Base-by-base conservation (phyloP, 1,284 basidiomycete species). In the Ceratobasidium sp. region DNA sequence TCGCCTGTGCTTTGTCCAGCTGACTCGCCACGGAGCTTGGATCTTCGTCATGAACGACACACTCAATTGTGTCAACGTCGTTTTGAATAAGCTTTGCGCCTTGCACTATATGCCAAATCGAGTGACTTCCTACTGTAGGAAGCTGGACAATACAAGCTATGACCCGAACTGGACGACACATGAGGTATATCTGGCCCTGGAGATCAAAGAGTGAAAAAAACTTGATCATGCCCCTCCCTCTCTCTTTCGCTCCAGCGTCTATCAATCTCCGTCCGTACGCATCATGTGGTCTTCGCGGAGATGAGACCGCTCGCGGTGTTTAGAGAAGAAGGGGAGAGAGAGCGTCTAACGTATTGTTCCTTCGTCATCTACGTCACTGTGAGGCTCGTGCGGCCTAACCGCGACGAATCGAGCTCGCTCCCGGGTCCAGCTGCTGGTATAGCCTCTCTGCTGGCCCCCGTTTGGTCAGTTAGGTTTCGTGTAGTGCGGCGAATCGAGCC, bases 321-420 rank as follows among this genome's bases (percentile, higher is more conserved):
- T n/a, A n/a, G n/a, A n/a, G n/a, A n/a, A n/a, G n/a, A n/a, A n/a
- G n/a, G n/a, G n/a, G n/a, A n/a, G n/a, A n/a, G 48, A 20, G 48
- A 20, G 48, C 48, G 48, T 15, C 13, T 52, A 15, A 12, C 44
- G 9, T 46, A 46, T 52, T 52, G 50, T 52, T 46, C 20, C 6
- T 52, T 50, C n/a, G 48, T n/a, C 50, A 52, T n/a, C 50, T 48
- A 33, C 57, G 57, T 59, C 57, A 59, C 28, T 33, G 13, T 3
- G 20, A n/a, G 7, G 3, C 50, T n/a, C 50, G 50, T n/a, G 1
- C 33, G 28, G 59, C 59, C 33, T 38, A 26, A 20, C 17, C 17
- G 4, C 62, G 62, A 42, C 62, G 20, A 26, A 64, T 64, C 62
- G 62, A 64, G 62, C 62, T 26, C 42, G n/a, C 62, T 64, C 9